Evolutionary conservation across 768 basidiomycete species (phyloP).

Genomic region (Naganishia onofrii): DNA sequence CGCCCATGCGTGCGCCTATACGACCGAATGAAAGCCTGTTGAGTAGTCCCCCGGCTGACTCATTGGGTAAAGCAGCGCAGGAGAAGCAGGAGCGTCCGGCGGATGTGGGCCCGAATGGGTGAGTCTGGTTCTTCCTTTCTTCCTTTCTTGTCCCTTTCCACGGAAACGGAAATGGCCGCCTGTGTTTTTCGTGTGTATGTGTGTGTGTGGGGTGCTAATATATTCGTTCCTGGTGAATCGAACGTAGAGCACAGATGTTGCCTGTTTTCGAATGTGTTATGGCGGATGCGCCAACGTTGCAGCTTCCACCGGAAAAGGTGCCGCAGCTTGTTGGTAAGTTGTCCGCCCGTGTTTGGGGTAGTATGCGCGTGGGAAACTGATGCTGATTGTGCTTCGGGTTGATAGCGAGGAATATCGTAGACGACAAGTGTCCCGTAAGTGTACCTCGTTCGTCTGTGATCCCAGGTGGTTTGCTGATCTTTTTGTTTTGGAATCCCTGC

Average conservation of each 20-base stretch:
- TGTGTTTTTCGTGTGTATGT: no score
- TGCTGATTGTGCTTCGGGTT: neutral
- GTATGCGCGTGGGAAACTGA: neutral
- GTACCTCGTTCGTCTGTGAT: neutral
- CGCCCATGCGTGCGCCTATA: constrained; percentile 19
- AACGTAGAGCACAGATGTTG: neutral
- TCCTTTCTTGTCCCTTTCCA: no score
- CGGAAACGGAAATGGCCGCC: neutral
- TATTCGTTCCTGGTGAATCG: neutral
- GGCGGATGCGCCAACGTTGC: constrained; percentile 18
- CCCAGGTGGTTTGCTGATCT: neutral
- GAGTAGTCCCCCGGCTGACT: neutral
- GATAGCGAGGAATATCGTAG: constrained; percentile 17
- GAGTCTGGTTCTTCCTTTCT: neutral
- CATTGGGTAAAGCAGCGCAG: neutral
- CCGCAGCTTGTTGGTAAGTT: constrained; percentile 11
- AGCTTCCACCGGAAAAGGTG: constrained; percentile 14
- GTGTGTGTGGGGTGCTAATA: neutral
- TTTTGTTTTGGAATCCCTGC: neutral
- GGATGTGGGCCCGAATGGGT: constrained; percentile 20
- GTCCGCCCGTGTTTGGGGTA: neutral
- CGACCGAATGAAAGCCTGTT: constrained; percentile 3
- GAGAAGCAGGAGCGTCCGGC: neutral
- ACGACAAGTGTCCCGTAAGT: constrained; percentile 23
- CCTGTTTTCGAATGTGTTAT: neutral